phyloP scores from a whole-genome alignment of 2,329 filamentous ascomycete genomes.

The Aspergillus latus region DNA sequence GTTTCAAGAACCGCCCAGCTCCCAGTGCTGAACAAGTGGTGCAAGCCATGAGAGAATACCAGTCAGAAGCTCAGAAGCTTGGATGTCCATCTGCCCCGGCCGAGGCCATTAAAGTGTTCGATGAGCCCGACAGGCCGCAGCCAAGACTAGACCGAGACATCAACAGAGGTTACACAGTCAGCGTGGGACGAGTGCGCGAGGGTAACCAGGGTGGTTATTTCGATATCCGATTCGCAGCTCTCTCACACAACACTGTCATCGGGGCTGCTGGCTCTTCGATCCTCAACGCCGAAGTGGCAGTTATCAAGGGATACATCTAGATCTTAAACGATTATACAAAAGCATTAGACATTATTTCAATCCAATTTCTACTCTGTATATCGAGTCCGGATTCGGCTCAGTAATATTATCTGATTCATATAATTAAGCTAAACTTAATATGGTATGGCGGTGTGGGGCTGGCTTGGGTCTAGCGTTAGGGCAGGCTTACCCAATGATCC shows the following conservation, averaged over 20 bases:
- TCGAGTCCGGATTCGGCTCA: neutral
- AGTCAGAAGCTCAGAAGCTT: slow-evolving; percentile 75
- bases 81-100: slow-evolving; percentile 84
- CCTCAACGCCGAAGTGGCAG: slow-evolving; percentile 87
- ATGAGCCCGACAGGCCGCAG: slow-evolving; percentile 86
- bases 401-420: slow-evolving; percentile 6
- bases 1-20: slow-evolving; percentile 72
- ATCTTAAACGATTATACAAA: slow-evolving; percentile 16
- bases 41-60: slow-evolving; percentile 75
- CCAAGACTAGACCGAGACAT: slow-evolving; percentile 86
- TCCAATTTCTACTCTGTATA: neutral
- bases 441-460: slow-evolving; percentile 6
- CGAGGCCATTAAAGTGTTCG: slow-evolving; percentile 81
- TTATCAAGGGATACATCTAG: slow-evolving; percentile 77
- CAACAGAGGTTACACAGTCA: slow-evolving; percentile 83
- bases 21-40: slow-evolving; percentile 76
- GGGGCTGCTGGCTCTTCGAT: slow-evolving; percentile 96
- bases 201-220: slow-evolving; percentile 81
- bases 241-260: slow-evolving; percentile 91
- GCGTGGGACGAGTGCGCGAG: slow-evolving; percentile 80
- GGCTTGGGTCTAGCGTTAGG: slow-evolving; percentile 34
- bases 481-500: slow-evolving; percentile 16
- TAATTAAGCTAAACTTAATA: neutral
- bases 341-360: slow-evolving; percentile 18
- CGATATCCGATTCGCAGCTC: slow-evolving; percentile 89